Evolutionary conservation across 768 basidiomycete species (phyloP), one percentile per base, ranked within the genome.

Genomic region (Termitomyces sp.): DNA sequence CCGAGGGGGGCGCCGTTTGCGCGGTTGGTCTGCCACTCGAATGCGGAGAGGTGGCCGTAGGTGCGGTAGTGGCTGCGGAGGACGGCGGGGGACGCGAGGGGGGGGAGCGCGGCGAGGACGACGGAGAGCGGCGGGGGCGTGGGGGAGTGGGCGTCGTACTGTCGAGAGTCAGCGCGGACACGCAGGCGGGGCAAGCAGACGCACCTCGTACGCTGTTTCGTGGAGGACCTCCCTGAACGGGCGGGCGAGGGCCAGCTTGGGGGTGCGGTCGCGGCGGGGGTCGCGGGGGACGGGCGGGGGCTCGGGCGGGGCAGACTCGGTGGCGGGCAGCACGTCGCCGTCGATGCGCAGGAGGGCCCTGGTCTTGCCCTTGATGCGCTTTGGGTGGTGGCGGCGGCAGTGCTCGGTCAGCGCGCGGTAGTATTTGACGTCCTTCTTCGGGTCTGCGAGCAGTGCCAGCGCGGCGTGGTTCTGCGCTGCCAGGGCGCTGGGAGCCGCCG

Each of bases 1-100:
- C 96, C 95, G 1, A 97, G 82, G 1, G 88, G 84, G 53, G 85
- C 87, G 3, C 94, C 95, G n/a, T 86, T 92, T 55, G 81, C 79
- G 60, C 82, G 81, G 74, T 96, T 91, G 61, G 90, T 84, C 67
- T 94, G 90, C 11, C 87, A 81, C 60, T 95, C 92, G 60, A 92
- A 86, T 3, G 85, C 81, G 6, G 76, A 59, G 60, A 95, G 76
- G 15, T 76, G 70, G 1, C 94, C 95, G 68, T 89, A 79, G 9
- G 75, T 62, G 5, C 79, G 69, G 68, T 96, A 88, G 68, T 89
- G 83, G 4, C 83, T 80, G 29, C 85, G 82, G 57, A 97, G 84
- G 43, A 83, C 77, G 38, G 81, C 75, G 47, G 81, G 83, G 1
- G 92, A 83, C 2, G 88, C 89, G 32, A 97, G 76, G 0, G 87